These are phyloP conservation scores for Pythium sp. DNA, from an alignment of 352 stramenopile genomes.

Conservation along the genomic window DNA sequence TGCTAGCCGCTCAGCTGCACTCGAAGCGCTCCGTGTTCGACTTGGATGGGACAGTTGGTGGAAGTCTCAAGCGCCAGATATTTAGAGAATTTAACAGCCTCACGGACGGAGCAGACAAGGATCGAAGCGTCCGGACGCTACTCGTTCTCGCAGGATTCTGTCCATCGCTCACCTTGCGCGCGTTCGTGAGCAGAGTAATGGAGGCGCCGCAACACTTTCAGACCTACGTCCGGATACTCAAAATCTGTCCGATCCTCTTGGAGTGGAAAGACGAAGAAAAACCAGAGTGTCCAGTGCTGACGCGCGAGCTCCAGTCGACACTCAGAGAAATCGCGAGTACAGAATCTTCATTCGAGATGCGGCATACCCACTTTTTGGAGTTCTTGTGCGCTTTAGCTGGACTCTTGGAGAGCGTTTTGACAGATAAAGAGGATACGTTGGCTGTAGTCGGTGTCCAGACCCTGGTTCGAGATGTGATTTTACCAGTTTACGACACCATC, in stretches of 20 bases:
- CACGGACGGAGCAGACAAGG: constrained; percentile 18
- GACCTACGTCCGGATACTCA: constrained; percentile 26
- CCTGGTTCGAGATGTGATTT: constrained; percentile 10
- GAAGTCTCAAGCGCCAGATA: constrained; percentile 21
- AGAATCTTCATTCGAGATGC: constrained; percentile 24
- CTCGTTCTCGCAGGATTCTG: constrained; percentile 28
- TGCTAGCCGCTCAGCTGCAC: constrained; percentile 31
- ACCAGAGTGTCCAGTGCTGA: constrained; percentile 8
- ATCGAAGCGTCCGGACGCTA: constrained; percentile 19
- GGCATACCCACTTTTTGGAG: constrained; percentile 24
- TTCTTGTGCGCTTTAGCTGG: constrained; percentile 24
- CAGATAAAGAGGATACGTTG: constrained; percentile 1
- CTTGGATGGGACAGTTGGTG: constrained; percentile 3
- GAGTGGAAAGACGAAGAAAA: constrained; percentile 22
- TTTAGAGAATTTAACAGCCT: constrained; percentile 35
- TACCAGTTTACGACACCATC: constrained; percentile 6
- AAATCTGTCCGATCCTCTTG: constrained; percentile 27
- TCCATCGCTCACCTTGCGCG: constrained; percentile 24
- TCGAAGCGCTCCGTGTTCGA: constrained; percentile 14
- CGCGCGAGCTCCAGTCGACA: constrained; percentile 23
- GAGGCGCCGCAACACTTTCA: constrained; percentile 20
- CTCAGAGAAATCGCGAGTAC: constrained; percentile 23
- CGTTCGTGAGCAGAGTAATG: constrained; percentile 24
- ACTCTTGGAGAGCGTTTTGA: neutral
- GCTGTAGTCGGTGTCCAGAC: constrained; percentile 16